Base-by-base conservation (phyloP, 2,329 filamentous ascomycete genomes). In the Fusarium sp. region DNA sequence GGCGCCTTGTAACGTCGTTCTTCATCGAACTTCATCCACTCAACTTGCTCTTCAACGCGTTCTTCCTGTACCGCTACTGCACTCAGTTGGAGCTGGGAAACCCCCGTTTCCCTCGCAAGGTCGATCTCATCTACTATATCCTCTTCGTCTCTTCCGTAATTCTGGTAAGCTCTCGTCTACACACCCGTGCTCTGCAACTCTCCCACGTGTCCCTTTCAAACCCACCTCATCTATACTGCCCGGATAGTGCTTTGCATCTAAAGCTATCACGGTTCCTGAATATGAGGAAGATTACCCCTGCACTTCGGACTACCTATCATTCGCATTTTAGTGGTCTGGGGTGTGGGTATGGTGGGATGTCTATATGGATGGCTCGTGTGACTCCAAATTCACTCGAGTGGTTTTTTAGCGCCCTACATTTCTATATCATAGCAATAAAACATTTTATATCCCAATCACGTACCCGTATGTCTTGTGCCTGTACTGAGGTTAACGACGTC, bases 231-330 rank as follows among this genome's bases (percentile, higher is more conserved):
- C 84, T 89, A 92, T 92, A n/a, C 90, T 93, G 90, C 90, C 90
- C 90, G 90, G 86, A 88, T 90, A 92, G 90, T 84, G 84, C 76
- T 75, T 67, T 79, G 81, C 86, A 81, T 79, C 79, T 75, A 86
- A 90, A 88, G 84, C 90, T 92, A 90, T 90, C 86, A 84, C 90
- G 90, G 90, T 93, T 93, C 90, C 90, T 93, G 90, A 83, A 92
- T 89, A 81, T 84, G 90, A 93, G 90, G 90, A 85, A 93, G 90
- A 93, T 87, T 83, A 87, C 89, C 90, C 89, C 86, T 88, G 83
- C 86, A 86, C 83, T 84, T 84, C 78, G 73, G 75, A 72, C 78
- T 81, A 81, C 83, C 85, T 84, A 82, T 88, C 85, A 89, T 91
- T 90, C 89, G 88, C 88, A 89, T 84, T 81, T 81, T 77, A 82